Conservation (phyloP, 1,284 basidiomycete genomes). For the Serendipita sp. region DNA sequence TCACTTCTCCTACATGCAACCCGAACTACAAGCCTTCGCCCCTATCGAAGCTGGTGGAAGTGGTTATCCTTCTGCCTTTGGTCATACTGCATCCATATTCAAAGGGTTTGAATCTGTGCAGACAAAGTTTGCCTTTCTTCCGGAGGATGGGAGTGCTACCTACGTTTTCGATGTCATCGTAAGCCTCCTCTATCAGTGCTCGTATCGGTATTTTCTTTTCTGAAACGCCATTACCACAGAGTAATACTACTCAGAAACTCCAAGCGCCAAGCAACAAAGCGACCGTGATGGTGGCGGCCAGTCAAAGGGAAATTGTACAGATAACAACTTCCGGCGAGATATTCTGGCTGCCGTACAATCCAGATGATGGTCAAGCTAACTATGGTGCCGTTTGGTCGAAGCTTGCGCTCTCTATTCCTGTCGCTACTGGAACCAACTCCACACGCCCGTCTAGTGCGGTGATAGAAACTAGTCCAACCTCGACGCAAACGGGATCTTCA, state of each 20-base stretch:
- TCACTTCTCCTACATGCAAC: conserved; percentile 75
- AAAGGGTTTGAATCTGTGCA: conserved; percentile 50
- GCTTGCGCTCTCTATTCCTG: not conserved
- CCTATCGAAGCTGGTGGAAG: conserved; percentile 29
- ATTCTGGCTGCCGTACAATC: not conserved
- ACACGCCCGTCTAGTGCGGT: not conserved
- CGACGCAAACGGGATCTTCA: not conserved
- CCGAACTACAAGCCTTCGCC: conserved; percentile 48
- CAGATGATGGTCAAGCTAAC: not conserved
- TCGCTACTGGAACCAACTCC: not conserved
- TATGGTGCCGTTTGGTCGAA: not conserved
- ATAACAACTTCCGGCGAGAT: not conserved
- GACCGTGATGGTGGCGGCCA: conserved; percentile 16
- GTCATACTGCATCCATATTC: conserved; percentile 69
- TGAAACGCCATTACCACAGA: conserved; percentile 23
- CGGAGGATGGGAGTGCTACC: conserved; percentile 62
- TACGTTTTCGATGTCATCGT: conserved; percentile 69
- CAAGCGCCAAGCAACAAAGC: conserved; percentile 57
- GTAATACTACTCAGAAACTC: conserved; percentile 62
- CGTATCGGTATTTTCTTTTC: not conserved
- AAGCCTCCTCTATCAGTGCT: conserved; percentile 11
- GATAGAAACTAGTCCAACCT: not conserved
- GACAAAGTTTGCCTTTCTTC: conserved; percentile 71
- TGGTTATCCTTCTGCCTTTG: conserved; percentile 62
- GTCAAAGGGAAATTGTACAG: not conserved